Conservation (phyloP, 257 asterid genomes). For the Solanum medicagineum region DNA sequence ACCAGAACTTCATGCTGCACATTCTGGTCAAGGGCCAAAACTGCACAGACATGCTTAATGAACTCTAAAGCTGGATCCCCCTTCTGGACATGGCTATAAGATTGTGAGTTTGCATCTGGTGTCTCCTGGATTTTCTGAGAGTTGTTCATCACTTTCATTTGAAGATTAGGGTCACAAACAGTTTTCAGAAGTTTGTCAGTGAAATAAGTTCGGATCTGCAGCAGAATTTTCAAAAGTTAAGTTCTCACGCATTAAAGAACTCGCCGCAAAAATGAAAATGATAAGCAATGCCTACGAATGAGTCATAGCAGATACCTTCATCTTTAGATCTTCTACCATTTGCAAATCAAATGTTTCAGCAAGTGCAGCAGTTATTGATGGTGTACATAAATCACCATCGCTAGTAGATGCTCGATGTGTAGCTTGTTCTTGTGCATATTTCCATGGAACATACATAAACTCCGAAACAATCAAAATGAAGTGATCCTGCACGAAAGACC, state of each 20-base stretch:
- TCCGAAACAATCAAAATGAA: conserved; percentile 80
- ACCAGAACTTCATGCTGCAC: conserved; percentile 98
- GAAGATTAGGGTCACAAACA: conserved; percentile 70
- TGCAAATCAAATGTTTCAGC: conserved; percentile 83
- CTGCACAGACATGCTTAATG: conserved; percentile 85
- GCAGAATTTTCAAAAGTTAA: background rate
- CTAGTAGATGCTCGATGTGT: conserved; percentile 37
- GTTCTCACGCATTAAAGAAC: background rate
- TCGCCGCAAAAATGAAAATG: background rate
- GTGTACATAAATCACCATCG: conserved; percentile 63
- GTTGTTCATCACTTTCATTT: conserved; percentile 25
- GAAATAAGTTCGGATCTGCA: conserved; percentile 74
- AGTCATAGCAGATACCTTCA: conserved; percentile 33
- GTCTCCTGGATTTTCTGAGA: conserved; percentile 26
- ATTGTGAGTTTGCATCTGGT: conserved; percentile 28
- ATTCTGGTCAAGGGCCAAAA: conserved; percentile 80
- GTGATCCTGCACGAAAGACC: conserved; percentile 50
- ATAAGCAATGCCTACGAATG: background rate
- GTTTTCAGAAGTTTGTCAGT: conserved; percentile 77
- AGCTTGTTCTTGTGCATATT: conserved; percentile 78
- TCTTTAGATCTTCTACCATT: conserved; percentile 59
- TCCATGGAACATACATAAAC: conserved; percentile 87
- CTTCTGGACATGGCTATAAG: conserved; percentile 26
- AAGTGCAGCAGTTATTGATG: conserved; percentile 77
- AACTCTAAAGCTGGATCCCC: conserved; percentile 84